These are phyloP conservation scores for Oenanthe javanica DNA, from an alignment of 140 eudicot genomes.

Conservation along the genomic window DNA sequence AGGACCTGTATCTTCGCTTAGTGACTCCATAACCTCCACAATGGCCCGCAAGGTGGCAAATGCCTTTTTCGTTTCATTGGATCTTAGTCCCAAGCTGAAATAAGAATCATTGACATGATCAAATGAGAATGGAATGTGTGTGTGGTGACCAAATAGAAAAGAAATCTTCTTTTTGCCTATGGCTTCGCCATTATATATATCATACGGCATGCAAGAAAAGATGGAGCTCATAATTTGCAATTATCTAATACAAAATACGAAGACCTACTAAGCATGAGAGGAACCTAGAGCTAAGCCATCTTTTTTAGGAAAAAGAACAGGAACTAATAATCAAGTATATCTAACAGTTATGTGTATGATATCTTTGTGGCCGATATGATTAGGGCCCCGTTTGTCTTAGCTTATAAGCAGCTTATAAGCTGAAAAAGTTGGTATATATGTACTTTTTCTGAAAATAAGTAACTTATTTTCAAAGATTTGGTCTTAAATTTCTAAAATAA, in stretches of 20 bases:
- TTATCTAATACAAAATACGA: neutral
- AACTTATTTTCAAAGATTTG: no score
- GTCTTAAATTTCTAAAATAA: no score
- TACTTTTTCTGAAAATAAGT: no score
- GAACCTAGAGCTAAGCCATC: neutral
- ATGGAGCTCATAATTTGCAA: neutral
- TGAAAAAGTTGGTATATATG: no score
- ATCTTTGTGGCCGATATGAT: neutral
- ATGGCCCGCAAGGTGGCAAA: slow-evolving; percentile 88
- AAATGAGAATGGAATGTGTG: neutral
- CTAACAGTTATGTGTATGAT: neutral
- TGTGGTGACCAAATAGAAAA: neutral
- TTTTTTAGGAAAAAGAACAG: neutral
- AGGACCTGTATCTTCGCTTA: slow-evolving; percentile 65
- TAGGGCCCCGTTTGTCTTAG: no score
- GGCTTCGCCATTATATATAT: neutral
- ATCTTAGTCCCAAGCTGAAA: slow-evolving; percentile 57
- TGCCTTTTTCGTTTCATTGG: slow-evolving; percentile 55
- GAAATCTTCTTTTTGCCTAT: neutral
- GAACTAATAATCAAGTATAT: neutral
- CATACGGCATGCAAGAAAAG: neutral
- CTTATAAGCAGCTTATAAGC: no score
- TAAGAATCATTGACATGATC: neutral
- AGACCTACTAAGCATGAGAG: neutral
- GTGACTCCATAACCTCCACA: slow-evolving; percentile 86